phyloP scores from a whole-genome alignment of 2,329 filamentous ascomycete genomes.

The Neophaeococcomyces mojaviensis region DNA sequence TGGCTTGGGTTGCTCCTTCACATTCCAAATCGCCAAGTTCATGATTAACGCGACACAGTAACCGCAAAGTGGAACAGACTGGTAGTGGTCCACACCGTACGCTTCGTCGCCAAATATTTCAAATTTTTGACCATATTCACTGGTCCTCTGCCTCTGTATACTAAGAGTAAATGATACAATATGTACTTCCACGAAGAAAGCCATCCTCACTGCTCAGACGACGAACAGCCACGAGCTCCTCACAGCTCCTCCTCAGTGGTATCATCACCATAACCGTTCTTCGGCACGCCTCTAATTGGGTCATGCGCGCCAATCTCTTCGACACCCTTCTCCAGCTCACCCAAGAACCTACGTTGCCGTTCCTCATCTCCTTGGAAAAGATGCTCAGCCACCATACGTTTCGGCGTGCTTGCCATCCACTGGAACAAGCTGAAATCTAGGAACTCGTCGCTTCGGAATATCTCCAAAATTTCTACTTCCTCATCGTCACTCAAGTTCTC shows the following conservation, averaged over 20 bases:
- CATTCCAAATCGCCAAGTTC: no score
- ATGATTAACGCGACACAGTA: no score
- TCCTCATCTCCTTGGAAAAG: conserved; percentile 56
- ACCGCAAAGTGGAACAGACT: no score
- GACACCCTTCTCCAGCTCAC: conserved; percentile 42
- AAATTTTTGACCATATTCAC: no score
- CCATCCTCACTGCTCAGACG: no score
- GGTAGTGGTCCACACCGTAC: no score
- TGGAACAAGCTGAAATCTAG: conserved; percentile 66
- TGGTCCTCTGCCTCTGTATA: no score
- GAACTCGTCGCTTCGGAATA: conserved; percentile 65
- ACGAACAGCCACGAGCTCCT: background rate
- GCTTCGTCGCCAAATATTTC: no score
- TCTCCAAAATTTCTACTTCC: conserved; percentile 66
- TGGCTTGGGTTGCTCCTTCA: no score
- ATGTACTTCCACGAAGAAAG: no score
- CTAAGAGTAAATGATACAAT: no score
- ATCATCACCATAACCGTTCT: background rate
- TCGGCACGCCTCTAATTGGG: conserved; percentile 2
- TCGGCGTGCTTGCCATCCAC: conserved; percentile 67
- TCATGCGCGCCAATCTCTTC: conserved; percentile 5
- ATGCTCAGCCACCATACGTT: conserved; percentile 58
- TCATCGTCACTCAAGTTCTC: conserved; percentile 71
- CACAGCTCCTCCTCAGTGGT: background rate
- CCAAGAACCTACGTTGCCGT: conserved; percentile 55